Base-by-base conservation (phyloP, 2,329 filamentous ascomycete species). In the Penicillium griseofulvum region DNA sequence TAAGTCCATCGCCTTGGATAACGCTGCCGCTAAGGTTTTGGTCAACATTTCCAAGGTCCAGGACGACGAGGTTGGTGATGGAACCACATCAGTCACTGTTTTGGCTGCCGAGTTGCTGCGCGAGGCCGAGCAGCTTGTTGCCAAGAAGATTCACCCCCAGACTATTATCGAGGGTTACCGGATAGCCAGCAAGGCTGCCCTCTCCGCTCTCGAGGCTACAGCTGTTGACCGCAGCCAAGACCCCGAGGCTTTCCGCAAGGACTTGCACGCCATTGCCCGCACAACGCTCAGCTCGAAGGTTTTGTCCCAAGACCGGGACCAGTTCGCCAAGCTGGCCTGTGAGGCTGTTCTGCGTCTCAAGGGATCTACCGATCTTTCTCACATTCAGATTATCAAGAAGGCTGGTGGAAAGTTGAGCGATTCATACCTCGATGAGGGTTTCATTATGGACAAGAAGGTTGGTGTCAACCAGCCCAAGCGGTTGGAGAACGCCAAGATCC, bases 311-410 rank as follows among this genome's bases (percentile, higher is more conserved):
- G 93, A 99, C 76, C 86, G 92, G 62, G 86, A 92, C 60, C 90
- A 97, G 71, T 99, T 99, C 70, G 85, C 94, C 54, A 83, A 88
- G 72, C 84, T 99, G 46, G 94, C 94, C 17, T 89, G 89, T 62
- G 92, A 97, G 66, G 94, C 94, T 36, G 90, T 99, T 4, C 81
- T 97, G 56, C 86, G 95, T 62, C 83, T 99, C 70, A 90, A 90
- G 75, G 89, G 89, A 54, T 95, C 91, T 2, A 91, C 90, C 55
- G 94, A 99, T 74, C 85, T 99, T 52, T 97, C 90, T 74, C 92
- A 97, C 73, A 99, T 99, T 64, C 94, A 99, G 76, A 92, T 99
- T 70, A 99, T 99, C 81, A 99, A 99, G 83, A 99, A 99, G 82
- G 89, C 93, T 2, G 94, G 94, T 66, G 94, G 94, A 67, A 99